Evolutionary conservation across 2,329 filamentous ascomycete species (phyloP), one percentile per base, ranked within the genome.

Genomic region (Macrophomina phaseolina): DNA sequence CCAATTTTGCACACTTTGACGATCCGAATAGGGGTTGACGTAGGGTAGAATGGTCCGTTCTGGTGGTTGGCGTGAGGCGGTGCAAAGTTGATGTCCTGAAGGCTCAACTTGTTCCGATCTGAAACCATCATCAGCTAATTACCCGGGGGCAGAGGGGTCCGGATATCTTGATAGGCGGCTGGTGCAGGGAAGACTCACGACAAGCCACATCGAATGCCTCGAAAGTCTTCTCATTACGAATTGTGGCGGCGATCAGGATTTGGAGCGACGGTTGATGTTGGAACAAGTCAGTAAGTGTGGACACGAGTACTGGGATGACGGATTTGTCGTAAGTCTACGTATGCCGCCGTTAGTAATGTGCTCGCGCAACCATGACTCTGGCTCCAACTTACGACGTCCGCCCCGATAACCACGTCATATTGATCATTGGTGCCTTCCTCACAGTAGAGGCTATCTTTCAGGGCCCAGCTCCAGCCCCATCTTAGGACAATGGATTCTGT

Each of bases 201-300:
- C 90, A 91, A 60, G 82, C 84, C 30, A 83, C 79, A 68, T 87
- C 73, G 74, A 94, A 93, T 5, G 81, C 81, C 68, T 86, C 82
- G 72, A 91, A 91, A 0, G 91, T 94, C 67, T 86, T 81, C 67
- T 84, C 81, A 71, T 93, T 93, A 68, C 92, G 84, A 69, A 93
- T 85, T 0, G 91, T 90, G 18, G 89, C 89, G 4, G 90, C 85
- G 67, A 94, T 89, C 53, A 93, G 79, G 42, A 91, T 85, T 53
- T 85, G 80, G 14, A 88, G 80, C 0, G 74, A 73, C 2, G 87
- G 84, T 69, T 87, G 86, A 64, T 88, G 73, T 1, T 81, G 80
- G 58, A 91, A 86, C 12, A 93, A 79, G 60, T 89, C 85, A 38
- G 83, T 79, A 62, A 94, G 76, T 3, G 91, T 93, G 3, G 82